Conservation (phyloP, 169 alveolate species). For the Plasmodium vinckei region DNA sequence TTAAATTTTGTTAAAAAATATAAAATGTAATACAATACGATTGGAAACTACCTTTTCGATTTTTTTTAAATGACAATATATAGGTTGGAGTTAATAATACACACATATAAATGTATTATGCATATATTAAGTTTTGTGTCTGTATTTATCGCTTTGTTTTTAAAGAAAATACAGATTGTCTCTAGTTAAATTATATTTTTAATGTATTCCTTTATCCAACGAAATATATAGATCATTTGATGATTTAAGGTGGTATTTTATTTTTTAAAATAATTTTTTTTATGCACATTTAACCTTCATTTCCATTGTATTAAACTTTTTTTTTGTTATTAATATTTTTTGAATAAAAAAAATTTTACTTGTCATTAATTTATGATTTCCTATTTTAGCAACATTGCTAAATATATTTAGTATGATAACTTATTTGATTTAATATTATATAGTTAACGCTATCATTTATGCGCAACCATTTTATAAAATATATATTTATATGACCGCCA, state of each 20-base stretch:
- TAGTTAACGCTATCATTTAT: not conserved
- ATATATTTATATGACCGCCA: too few species aligned
- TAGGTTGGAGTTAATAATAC: too few species aligned
- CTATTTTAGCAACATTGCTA: conserved; percentile 5
- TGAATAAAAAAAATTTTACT: conserved; percentile 2
- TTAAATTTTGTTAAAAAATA: too few species aligned
- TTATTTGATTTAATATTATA: not conserved
- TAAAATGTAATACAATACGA: too few species aligned
- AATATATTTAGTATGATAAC: not conserved
- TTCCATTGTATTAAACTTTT: not conserved
- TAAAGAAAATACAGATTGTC: conserved; percentile 28
- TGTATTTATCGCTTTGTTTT: conserved; percentile 30
- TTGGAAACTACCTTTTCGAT: too few species aligned
- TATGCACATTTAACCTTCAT: not conserved
- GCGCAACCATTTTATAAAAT: too few species aligned
- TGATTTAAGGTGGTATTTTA: not conserved
- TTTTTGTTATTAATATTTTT: conserved; percentile 12
- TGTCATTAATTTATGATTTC: conserved; percentile 1
- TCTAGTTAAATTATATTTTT: conserved; percentile 9
- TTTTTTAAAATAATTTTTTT: not conserved
- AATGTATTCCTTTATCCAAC: not conserved
- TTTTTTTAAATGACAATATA: not conserved
- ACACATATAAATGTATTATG: too few species aligned
- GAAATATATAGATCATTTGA: conserved; percentile 1
- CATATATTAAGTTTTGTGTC: conserved; percentile 2